Evolutionary conservation across 306 rosid genomes (phyloP).

Genomic region (Lathyrus sativus): DNA sequence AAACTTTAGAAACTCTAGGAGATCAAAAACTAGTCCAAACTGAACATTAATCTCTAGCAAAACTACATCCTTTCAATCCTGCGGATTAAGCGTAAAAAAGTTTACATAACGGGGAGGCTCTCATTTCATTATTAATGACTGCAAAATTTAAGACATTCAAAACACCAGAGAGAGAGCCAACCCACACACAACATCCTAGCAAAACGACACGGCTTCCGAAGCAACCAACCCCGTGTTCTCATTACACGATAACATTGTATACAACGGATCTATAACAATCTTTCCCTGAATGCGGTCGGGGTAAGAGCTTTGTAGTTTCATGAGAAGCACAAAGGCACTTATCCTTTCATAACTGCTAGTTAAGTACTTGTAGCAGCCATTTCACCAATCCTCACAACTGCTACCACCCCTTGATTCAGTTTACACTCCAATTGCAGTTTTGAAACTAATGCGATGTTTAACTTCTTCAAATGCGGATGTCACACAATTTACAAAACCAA

Average conservation of each 20-base stretch:
- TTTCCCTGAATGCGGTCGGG: not conserved
- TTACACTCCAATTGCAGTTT: slow-evolving; percentile 26
- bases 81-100: slow-evolving; percentile 16
- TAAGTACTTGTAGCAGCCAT: slow-evolving; percentile 25
- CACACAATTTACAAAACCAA: slow-evolving; percentile 45
- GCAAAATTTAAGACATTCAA: slow-evolving; percentile 18
- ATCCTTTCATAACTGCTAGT: slow-evolving; percentile 12
- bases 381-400: slow-evolving; percentile 25
- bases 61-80: slow-evolving; percentile 14
- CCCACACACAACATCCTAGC: slow-evolving; percentile 20
- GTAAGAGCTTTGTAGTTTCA: not conserved
- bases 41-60: not conserved
- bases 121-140: slow-evolving; percentile 21
- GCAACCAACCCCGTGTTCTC: slow-evolving; percentile 10
- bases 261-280: not conserved
- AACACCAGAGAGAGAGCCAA: slow-evolving; percentile 19
- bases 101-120: slow-evolving; percentile 21
- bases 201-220: slow-evolving; percentile 11
- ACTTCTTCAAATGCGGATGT: slow-evolving; percentile 16
- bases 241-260: slow-evolving; percentile 8
- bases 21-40: not conserved
- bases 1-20: not conserved
- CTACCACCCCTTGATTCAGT: slow-evolving; percentile 24
- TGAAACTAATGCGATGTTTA: slow-evolving; percentile 25
- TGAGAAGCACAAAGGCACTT: not conserved